These are phyloP conservation scores for Candida morakotiae DNA, from an alignment of 805 yeast species.

Conservation along the genomic window DNA sequence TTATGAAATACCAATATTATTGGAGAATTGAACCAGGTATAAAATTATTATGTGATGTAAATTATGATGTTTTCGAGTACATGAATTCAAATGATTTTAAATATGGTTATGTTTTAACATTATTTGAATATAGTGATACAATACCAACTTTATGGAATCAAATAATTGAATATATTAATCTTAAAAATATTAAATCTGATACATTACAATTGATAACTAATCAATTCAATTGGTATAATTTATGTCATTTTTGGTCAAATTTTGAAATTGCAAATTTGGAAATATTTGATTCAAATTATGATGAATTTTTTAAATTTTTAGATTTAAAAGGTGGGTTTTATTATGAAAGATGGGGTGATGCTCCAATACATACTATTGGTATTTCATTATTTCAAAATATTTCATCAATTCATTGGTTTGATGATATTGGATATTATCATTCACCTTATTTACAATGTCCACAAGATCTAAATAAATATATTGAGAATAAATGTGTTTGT, in stretches of 20 bases:
- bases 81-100: slow-evolving; percentile 52
- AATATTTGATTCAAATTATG: slow-evolving; percentile 59
- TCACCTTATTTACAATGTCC: slow-evolving; percentile 67
- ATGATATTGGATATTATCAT: slow-evolving; percentile 73
- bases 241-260: slow-evolving; percentile 83
- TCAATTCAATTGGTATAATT: slow-evolving; percentile 40
- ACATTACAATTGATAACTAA: slow-evolving; percentile 4
- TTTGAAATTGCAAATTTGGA: slow-evolving; percentile 73
- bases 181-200: slow-evolving; percentile 1
- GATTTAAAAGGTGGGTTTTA: slow-evolving; percentile 75
- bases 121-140: slow-evolving; percentile 60
- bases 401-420: slow-evolving; percentile 63
- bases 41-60: slow-evolving; percentile 54
- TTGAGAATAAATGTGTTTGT: slow-evolving; percentile 32
- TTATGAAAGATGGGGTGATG: slow-evolving; percentile 93
- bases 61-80: slow-evolving; percentile 57
- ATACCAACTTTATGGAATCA: slow-evolving; percentile 63
- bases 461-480: slow-evolving; percentile 20
- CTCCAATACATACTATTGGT: slow-evolving; percentile 83
- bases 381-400: slow-evolving; percentile 58
- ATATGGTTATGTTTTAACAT: slow-evolving; percentile 65
- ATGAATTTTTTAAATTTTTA: slow-evolving; percentile 55
- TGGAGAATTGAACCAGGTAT: slow-evolving; percentile 80
- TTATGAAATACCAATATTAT: slow-evolving; percentile 60
- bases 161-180: slow-evolving; percentile 42